A percentile compares a stretch with the other conserved stretches of the same genome.
phyloP scores from a whole-genome alignment of 306 rosid species.

The Hippophae gyantsensis region DNA sequence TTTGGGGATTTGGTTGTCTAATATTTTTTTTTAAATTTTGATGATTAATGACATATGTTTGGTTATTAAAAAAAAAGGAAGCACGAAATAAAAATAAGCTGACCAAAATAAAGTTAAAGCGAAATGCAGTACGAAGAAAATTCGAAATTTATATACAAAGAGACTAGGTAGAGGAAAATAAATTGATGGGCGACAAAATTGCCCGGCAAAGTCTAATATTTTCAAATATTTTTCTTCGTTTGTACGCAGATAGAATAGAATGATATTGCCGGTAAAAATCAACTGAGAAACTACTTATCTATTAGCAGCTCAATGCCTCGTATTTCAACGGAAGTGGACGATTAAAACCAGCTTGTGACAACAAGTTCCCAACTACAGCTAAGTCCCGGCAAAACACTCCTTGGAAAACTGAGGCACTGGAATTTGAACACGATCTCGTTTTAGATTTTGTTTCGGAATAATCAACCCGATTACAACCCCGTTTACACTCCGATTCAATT shows the following conservation, averaged over 20 bases:
- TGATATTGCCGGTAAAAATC: slow-evolving; percentile 10
- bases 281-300: background rate
- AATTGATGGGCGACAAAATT: slow-evolving; percentile 55
- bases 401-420: slow-evolving; percentile 30
- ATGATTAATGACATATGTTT: too few species aligned
- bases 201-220: slow-evolving; percentile 40
- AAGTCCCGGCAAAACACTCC: slow-evolving; percentile 92
- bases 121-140: slow-evolving; percentile 17
- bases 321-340: slow-evolving; percentile 73
- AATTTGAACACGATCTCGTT: slow-evolving; percentile 17
- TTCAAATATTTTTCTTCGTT: slow-evolving; percentile 15
- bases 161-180: slow-evolving; percentile 15
- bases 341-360: slow-evolving; percentile 67
- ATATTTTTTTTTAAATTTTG: too few species aligned
- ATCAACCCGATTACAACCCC: slow-evolving; percentile 2
- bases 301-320: slow-evolving; percentile 77
- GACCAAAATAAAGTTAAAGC: too few species aligned
- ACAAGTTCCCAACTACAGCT: slow-evolving; percentile 63
- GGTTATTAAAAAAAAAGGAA: too few species aligned
- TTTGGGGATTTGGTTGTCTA: too few species aligned
- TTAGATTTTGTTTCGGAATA: slow-evolving; percentile 10
- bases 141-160: slow-evolving; percentile 51
- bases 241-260: slow-evolving; percentile 35
- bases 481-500: slow-evolving; percentile 21
- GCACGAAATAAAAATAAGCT: too few species aligned